Conservation (phyloP, 352 stramenopile species). For the Phytophthora tentaculata region DNA sequence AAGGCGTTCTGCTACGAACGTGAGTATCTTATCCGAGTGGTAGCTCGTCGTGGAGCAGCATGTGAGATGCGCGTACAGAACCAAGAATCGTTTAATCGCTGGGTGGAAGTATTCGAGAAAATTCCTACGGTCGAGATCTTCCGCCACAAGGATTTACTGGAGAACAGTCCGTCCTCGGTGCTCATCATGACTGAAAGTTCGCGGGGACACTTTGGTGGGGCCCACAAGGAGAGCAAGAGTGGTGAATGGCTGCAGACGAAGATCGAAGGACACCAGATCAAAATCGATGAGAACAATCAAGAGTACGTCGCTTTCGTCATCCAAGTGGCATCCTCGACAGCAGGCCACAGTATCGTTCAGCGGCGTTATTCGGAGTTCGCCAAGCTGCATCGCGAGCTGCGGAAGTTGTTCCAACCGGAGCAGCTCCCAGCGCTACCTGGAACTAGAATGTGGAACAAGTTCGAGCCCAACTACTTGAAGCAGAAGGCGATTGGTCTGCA, state of each 20-base stretch:
- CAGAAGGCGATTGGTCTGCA: constrained; percentile 77
- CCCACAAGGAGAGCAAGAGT: constrained; percentile 18
- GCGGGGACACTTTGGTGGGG: constrained; percentile 27
- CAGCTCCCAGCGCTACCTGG: constrained; percentile 72
- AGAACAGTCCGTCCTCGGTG: constrained; percentile 83
- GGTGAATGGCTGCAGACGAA: constrained; percentile 81
- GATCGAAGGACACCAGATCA: constrained; percentile 76
- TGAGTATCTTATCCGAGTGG: constrained; percentile 80
- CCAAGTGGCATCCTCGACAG: constrained; percentile 71
- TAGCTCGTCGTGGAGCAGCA: constrained; percentile 67
- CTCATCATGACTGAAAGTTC: constrained; percentile 65
- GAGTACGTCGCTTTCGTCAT: constrained; percentile 84
- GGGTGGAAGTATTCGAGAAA: constrained; percentile 67
- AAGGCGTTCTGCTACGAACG: constrained; percentile 78
- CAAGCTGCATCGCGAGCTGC: constrained; percentile 74
- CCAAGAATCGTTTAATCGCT: constrained; percentile 76
- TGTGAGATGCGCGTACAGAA: constrained; percentile 86
- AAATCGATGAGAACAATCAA: constrained; percentile 72
- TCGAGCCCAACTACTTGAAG: constrained; percentile 83
- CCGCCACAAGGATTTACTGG: constrained; percentile 74
- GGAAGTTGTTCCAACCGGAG: constrained; percentile 81
- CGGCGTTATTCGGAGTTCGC: constrained; percentile 83
- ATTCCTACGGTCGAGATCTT: constrained; percentile 67
- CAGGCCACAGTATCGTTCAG: constrained; percentile 74
- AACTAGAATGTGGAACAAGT: constrained; percentile 87